A percentile compares a stretch with the other conserved stretches of the same genome.
phyloP scores from a whole-genome alignment of 768 basidiomycete genomes.

The Tulasnella sp. region DNA sequence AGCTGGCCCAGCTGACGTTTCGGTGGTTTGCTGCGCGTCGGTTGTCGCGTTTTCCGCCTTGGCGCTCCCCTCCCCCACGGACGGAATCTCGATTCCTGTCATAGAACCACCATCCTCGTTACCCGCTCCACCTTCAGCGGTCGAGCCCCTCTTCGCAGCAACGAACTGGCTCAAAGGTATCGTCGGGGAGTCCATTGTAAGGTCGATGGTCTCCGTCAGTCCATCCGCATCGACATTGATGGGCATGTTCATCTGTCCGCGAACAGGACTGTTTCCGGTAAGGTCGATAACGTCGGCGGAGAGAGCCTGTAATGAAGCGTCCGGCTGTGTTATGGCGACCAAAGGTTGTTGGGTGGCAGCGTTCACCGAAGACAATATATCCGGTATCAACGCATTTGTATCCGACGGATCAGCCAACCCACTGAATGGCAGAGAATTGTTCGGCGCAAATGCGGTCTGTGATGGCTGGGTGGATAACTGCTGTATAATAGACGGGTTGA shows the following conservation, averaged over 20 bases:
- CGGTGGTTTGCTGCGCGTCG: not conserved
- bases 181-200: slow-evolving; percentile 23
- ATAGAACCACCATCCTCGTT: not conserved
- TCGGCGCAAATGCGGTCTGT: not conserved
- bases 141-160: not conserved
- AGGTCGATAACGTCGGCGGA: slow-evolving; percentile 20
- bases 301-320: not conserved
- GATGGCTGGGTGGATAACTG: not conserved
- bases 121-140: not conserved
- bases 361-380: slow-evolving; percentile 7
- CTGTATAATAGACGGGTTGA: not conserved
- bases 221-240: not conserved
- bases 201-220: slow-evolving; percentile 14
- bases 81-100: not conserved
- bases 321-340: not conserved
- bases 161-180: slow-evolving; percentile 12
- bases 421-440: not conserved
- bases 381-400: not conserved
- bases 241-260: not conserved
- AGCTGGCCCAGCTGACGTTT: not conserved
- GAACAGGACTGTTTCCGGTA: slow-evolving; percentile 7
- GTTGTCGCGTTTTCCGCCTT: not conserved
- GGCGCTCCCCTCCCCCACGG: not conserved
- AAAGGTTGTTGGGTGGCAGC: not conserved
- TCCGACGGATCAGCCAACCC: not conserved